Base-by-base conservation (phyloP, 768 basidiomycete species). In the Suillus decipiens region DNA sequence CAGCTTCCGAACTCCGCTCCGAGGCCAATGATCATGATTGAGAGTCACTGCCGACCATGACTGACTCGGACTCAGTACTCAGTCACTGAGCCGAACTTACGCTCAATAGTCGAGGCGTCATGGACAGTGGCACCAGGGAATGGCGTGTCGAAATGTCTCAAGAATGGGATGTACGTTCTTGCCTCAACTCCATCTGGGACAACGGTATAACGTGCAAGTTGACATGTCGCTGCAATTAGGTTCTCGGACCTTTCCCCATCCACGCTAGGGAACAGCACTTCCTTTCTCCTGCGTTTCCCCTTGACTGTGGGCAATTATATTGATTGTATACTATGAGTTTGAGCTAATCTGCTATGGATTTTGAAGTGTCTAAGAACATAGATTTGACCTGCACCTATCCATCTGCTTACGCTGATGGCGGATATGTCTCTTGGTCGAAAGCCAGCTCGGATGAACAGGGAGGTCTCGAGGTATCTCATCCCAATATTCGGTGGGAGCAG, bases 261-360 rank as follows among this genome's bases (percentile, higher is more conserved):
- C 90, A 92, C 63, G 92, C 92, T 12, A 81, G 92, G 69, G 93
- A 94, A 66, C 93, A 94, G 56, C 88, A 93, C 61, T 88, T 85
- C 69, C 73, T 94, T n/a, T 89, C 89, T 1, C 92, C 93, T 5
- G 82, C 89, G 11, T 92, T 85, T 68, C 90, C 91, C 9, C 68
- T 92, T 17, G 78, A 89, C 65, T 72, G 91, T 90, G 73, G 78
- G 78, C 15, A 36, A 22, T 56, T 39, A 51, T n/a, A 24, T 55
- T 56, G 22, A 54, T 53, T 34, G 47, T 59, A 42, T 28, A 45
- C 53, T 17, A 11, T 31, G 28, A 28, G 28, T 9, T 19, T n/a
- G 28, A 57, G 17, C 39, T 57, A 24, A 41, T 57, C 10, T 28
- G 11, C 11, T 2, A n/a, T 57, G 14, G 24, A 31, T 57, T 41